Evolutionary conservation across 1,284 basidiomycete genomes (phyloP), one percentile per base, ranked within the genome.

Genomic region (Irpex sp.): DNA sequence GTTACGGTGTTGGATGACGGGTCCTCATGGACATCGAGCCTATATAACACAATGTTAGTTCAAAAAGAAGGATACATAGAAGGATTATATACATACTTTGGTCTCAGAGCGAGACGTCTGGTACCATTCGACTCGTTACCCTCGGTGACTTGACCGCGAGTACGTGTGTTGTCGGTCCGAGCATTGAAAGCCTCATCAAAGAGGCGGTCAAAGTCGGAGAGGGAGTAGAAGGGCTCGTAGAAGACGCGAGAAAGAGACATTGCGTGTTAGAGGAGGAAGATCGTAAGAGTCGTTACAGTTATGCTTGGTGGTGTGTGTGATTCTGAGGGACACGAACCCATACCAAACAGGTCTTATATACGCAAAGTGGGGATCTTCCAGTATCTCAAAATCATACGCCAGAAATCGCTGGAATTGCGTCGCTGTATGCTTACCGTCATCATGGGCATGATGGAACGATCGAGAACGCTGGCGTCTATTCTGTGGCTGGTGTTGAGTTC

Each of bases 21-120:
- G 59, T 77, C 69, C 64, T 83, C 80, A 62, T 80, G 76, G 2
- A 83, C 66, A 63, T 84, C 81, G 75, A 83, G 78, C 60, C 81
- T 82, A 62, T 4, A 21, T 3, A 56, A 21, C 17, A 15, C 13
- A 15, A 4, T 15, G 11, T 15, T 56, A n/a, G 13, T 46, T 46
- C 43, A 46, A 13, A 4, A 4, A 13, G 17, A 17, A 21, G 7
- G 11, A 2, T 50, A 50, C 2, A 8, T 2, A 17, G 2, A 50
- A 5, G 11, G 60, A 2, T 19, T 13, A 7, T 26, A 7, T 21
- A 5, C 61, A 3, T 55, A 63, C 61, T 51, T 63, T 17, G 61
- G 61, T 33, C 58, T 53, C 47, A 63, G 36, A 26, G 58, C 39
- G 3, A 33, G 39, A 3, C n/a, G 51, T 21, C n/a, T 39, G 58